Base-by-base conservation (phyloP, 2,329 filamentous ascomycete genomes). In the Cladobotryum mycophilum region DNA sequence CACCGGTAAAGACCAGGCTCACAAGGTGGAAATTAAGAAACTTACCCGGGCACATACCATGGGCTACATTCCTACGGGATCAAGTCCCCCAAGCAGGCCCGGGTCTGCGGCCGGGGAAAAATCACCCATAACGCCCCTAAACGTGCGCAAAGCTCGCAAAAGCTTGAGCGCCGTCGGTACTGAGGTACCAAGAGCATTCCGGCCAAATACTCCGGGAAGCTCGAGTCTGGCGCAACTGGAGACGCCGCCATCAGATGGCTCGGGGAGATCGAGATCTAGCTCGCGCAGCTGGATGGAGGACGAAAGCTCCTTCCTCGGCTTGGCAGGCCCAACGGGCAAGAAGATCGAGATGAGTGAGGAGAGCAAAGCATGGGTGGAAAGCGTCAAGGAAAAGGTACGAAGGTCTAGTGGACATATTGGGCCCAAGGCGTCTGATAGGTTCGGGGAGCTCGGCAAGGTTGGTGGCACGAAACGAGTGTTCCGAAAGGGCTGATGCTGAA, bases 281-380 rank as follows among this genome's bases (percentile, higher is more conserved):
- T 81, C 79, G 3, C 70, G 73, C 5, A 76, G 75, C 56, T 83
- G 79, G 79, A 71, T 74, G 11, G 80, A 82, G 54, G 80, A 82
- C 18, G 81, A 80, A 55, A 77, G 73, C 59, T 75, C 76, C 8
- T 71, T 71, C 53, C 75, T 89, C 6, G 86, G 86, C 5, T 79
- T 90, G 45, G 85, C 86, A 0, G 87, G 87, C 0, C 86, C 86
- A 1, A 81, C 78, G 43, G 75, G 78, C 35, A 85, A 81, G 65
- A 80, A 78, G 56, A 76, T 80, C 7, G 79, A 76, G 63, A 86
- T 82, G 70, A 87, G 82, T 50, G 82, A 84, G 49, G 84, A 90
- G 67, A 88, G 85, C 62, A 76, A 82, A 52, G 82, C 84, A 37
- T 93, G 88, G 88, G 86, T 93, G 9, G 85, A 91, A 66, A 88